phyloP scores from a whole-genome alignment of 179 eudicot species.

The Beta lomatogona region DNA sequence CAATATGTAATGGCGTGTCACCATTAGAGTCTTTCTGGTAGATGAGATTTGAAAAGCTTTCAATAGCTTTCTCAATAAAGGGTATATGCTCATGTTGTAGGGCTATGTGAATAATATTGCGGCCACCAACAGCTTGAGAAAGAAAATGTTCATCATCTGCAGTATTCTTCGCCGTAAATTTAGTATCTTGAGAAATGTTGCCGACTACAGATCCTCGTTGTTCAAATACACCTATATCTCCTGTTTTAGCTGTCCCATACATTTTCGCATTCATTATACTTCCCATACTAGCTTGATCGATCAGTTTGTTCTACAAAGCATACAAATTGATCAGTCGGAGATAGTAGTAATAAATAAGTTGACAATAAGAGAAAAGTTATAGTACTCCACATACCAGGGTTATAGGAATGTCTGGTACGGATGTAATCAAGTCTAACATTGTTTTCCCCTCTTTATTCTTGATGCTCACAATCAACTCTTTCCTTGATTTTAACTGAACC shows the following conservation, averaged over 20 bases:
- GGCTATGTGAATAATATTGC: conserved; percentile 23
- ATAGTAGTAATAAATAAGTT: no score
- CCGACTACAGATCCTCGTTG: no score
- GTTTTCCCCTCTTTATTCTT: background rate
- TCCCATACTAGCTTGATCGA: background rate
- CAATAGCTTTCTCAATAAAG: background rate
- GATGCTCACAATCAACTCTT: background rate
- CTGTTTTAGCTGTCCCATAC: background rate
- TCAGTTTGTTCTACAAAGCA: background rate
- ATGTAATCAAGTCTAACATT: background rate
- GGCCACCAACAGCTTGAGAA: conserved; percentile 16
- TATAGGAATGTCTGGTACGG: background rate
- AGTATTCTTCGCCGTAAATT: background rate
- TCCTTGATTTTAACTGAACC: background rate
- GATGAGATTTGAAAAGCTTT: conserved; percentile 3
- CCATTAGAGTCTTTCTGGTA: conserved; percentile 17
- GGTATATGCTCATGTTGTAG: background rate
- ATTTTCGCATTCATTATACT: background rate
- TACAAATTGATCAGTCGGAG: background rate
- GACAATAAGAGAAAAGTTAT: background rate
- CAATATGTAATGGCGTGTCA: conserved; percentile 22
- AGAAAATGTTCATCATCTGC: background rate
- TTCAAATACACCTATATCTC: background rate
- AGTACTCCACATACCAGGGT: background rate
- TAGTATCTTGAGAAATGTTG: no score